Base-by-base conservation (phyloP, 1,284 basidiomycete genomes). In the Phaffia rhodozyma region DNA sequence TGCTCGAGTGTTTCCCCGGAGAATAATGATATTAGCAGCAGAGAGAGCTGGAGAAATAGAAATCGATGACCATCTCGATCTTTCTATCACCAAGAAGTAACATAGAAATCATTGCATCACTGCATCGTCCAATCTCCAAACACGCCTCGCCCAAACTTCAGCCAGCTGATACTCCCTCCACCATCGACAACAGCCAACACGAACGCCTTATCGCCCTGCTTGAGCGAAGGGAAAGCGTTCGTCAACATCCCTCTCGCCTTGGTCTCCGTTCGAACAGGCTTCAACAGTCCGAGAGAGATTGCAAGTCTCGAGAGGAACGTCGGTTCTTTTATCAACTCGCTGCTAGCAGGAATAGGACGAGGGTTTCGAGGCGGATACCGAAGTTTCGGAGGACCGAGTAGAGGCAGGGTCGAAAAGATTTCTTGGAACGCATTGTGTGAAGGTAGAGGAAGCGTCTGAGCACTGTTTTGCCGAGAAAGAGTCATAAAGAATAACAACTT, bases 181-280 rank as follows among this genome's bases (percentile, higher is more conserved):
- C 85, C 82, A 75, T 97, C 93, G 3, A 94, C 91, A 0, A 85
- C 89, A 0, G 92, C 94, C 34, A 98, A 81, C 30, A 97, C 80
- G 57, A 94, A 79, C 11, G 81, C 86, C 70, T 90, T 86, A 71
- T 87, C 88, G 0, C 94, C 94, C 23, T 84, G 83, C 70, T 93
- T 90, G 67, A 97, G 78, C 3, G 82, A 80, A 67, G 82, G 80
- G 70, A 91, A 90, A 0, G 87, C 85, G 53, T 72, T 71, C 30
- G 70, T 87, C 84, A 27, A 65, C 61, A 69, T 66, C 27, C 71
- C 66, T 18, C 70, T 74, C 16, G 58, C 51, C 32, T 27, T 9
- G 21, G 4, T 34, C 21, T 60, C 51, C 3, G 30, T 27, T 32
- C 49, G 29, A 18, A 48, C 62, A 5, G 50, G 53, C 38, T 27